Evolutionary conservation across 257 asterid species (phyloP), one percentile per base, ranked within the genome.

Genomic region (Eucommia ulmoides): DNA sequence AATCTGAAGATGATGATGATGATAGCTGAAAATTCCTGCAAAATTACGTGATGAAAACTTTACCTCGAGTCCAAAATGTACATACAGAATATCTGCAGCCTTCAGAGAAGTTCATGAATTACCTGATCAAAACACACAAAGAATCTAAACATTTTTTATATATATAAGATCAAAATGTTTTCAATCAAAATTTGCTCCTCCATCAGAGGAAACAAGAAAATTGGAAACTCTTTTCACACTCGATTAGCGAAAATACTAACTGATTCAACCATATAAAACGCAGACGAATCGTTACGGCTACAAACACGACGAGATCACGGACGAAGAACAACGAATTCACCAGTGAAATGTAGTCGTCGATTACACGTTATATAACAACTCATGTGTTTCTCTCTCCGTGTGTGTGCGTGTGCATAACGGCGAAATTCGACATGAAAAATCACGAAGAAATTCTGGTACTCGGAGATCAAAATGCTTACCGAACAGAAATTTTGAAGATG

Each of bases 91-190:
- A 23, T 25, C 26, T 51, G 51, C 44, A 41, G 15, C 54, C 53
- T 21, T 41, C 24, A 11, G 63, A 24, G 50, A n/a, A 23, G 54
- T 20, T 7, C 5, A 41, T 22, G 25, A 22, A 45, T 45, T 19
- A 26, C 49, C 59, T 33, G 53, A 51, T 55, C 56, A 60, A 67
- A n/a, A 46, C 59, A 62, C 46, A 35, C 44, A 35, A 18, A n/a
- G n/a, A n/a, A n/a, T n/a, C n/a, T n/a, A n/a, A n/a, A n/a, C n/a
- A n/a, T n/a, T n/a, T n/a, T n/a, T n/a, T n/a, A n/a, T n/a, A n/a
- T n/a, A n/a, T n/a, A n/a, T n/a, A n/a, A n/a, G n/a, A n/a, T n/a
- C n/a, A n/a, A n/a, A n/a, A n/a, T n/a, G n/a, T n/a, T n/a, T n/a
- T n/a, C n/a, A n/a, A n/a, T n/a, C n/a, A n/a, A n/a, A n/a, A n/a